Evolutionary conservation across 352 stramenopile genomes (phyloP).

Genomic region (Globisporangium mamillatum): DNA sequence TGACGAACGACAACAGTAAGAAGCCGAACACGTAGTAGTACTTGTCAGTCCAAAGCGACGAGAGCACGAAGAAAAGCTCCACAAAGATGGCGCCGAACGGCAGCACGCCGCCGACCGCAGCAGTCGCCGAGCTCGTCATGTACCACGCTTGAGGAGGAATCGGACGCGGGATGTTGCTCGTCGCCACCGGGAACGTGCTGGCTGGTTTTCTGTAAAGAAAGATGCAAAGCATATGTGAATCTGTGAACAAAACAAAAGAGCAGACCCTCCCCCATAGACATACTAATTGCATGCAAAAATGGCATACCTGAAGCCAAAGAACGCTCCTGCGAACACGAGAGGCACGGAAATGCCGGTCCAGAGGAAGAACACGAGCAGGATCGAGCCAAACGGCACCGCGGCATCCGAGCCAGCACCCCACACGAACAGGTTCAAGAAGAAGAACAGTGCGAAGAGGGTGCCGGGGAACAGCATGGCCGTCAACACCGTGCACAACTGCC

Average conservation of each 20-base stretch:
- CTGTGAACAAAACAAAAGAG: not conserved
- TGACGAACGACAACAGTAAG: slow-evolving; percentile 97
- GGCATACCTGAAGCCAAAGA: slow-evolving; percentile 96
- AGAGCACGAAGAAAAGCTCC: slow-evolving; percentile 99
- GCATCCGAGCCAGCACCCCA: slow-evolving; percentile 92
- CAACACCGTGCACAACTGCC: slow-evolving; percentile 95
- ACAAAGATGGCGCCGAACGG: slow-evolving; percentile 99
- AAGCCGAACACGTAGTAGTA: slow-evolving; percentile 99
- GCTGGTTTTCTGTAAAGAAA: slow-evolving; percentile 52
- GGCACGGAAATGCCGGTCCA: slow-evolving; percentile 99
- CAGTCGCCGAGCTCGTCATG: slow-evolving; percentile 92
- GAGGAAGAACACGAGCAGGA: slow-evolving; percentile 97
- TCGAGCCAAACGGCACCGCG: slow-evolving; percentile 95
- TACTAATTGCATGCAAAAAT: slow-evolving; percentile 18
- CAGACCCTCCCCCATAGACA: not conserved
- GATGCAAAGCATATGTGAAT: not conserved
- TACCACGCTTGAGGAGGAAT: slow-evolving; percentile 99
- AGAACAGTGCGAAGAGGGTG: slow-evolving; percentile 96
- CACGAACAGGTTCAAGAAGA: slow-evolving; percentile 97
- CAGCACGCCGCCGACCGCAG: slow-evolving; percentile 96
- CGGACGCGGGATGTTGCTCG: slow-evolving; percentile 96
- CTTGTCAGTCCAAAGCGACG: slow-evolving; percentile 97
- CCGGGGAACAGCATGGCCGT: slow-evolving; percentile 97
- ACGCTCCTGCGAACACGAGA: slow-evolving; percentile 98
- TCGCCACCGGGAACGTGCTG: slow-evolving; percentile 96